phyloP scores from a whole-genome alignment of 2,329 filamentous ascomycete genomes.

The Alternaria solani region DNA sequence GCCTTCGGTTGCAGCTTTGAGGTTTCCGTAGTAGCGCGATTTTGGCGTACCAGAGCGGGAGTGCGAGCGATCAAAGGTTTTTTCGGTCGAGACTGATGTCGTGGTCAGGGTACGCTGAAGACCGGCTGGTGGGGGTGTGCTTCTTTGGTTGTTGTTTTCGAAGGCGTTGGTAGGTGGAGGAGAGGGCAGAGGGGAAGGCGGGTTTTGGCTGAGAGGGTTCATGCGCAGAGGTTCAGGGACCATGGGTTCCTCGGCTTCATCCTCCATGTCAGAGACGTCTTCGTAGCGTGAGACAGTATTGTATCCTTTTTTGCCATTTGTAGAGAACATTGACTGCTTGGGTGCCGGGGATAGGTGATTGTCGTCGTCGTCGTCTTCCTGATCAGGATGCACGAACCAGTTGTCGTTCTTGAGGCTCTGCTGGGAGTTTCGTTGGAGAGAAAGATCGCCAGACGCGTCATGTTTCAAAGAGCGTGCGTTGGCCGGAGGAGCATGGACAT shows the following conservation, averaged over 20 bases:
- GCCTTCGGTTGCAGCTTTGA: constrained; percentile 53
- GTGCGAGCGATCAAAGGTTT: constrained; percentile 41
- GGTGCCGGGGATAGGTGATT: constrained; percentile 21
- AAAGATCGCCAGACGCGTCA: constrained; percentile 35
- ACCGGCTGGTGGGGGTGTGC: constrained; percentile 13
- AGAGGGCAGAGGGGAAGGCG: constrained; percentile 49
- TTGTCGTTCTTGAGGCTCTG: constrained; percentile 55
- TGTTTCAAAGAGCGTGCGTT: constrained; percentile 21
- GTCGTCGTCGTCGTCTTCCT: constrained; percentile 24
- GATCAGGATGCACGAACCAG: constrained; percentile 55
- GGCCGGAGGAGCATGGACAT: constrained; percentile 40
- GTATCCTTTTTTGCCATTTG: constrained; percentile 40
- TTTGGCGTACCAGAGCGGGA: constrained; percentile 50
- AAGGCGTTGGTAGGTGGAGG: constrained; percentile 21
- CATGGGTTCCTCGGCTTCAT: constrained; percentile 38
- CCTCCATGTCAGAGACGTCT: constrained; percentile 39
- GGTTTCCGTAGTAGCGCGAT: constrained; percentile 57
- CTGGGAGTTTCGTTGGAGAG: constrained; percentile 38
- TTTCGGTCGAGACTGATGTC: constrained; percentile 39
- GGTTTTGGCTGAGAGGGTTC: constrained; percentile 59
- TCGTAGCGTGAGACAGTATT: constrained; percentile 38
- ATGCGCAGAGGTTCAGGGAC: constrained; percentile 56
- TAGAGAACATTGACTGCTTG: constrained; percentile 35
- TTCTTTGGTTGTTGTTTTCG: constrained; percentile 23
- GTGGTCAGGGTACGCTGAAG: constrained; percentile 37